Conservation (phyloP, 2,329 filamentous ascomycete genomes). For the Magnaporthiopsis rhizophila region DNA sequence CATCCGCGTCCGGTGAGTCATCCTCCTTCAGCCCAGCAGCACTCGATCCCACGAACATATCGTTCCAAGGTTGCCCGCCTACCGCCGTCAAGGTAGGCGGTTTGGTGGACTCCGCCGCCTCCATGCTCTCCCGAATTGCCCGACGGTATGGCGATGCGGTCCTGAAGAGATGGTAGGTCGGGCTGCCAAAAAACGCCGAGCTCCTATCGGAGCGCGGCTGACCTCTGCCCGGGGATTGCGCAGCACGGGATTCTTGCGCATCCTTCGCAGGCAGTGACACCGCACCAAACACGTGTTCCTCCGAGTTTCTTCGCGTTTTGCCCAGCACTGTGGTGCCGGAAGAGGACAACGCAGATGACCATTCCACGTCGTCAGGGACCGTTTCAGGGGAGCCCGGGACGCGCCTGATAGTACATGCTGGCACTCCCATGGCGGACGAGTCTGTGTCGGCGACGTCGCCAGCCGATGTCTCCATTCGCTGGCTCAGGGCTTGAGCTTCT, state of each 20-base stretch:
- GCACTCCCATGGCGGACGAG: neutral
- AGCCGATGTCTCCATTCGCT: neutral
- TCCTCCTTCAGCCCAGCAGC: neutral
- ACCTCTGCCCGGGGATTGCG: slow-evolving; percentile 1
- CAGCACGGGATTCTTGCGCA: neutral
- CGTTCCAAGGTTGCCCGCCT: neutral
- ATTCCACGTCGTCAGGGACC: neutral
- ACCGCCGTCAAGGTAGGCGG: neutral
- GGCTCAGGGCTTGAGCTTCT: neutral
- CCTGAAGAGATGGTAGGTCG: slow-evolving; percentile 42
- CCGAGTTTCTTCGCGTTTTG: neutral
- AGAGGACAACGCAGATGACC: neutral
- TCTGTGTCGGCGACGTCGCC: neutral
- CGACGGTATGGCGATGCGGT: slow-evolving; percentile 48
- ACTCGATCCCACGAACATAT: neutral
- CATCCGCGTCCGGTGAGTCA: too few species aligned
- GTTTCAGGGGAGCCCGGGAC: neutral
- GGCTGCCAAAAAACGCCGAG: slow-evolving; percentile 45
- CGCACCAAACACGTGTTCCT: slow-evolving; percentile 4
- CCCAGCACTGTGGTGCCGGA: neutral
- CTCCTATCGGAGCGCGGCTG: slow-evolving; percentile 22
- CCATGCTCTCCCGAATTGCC: slow-evolving; percentile 39
- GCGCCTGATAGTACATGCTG: slow-evolving; percentile 1
- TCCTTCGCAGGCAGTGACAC: neutral
- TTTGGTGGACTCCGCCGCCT: slow-evolving; percentile 21